phyloP scores from a whole-genome alignment of 495 filamentous ascomycete genomes.

The Aspergillus bridgeri region DNA sequence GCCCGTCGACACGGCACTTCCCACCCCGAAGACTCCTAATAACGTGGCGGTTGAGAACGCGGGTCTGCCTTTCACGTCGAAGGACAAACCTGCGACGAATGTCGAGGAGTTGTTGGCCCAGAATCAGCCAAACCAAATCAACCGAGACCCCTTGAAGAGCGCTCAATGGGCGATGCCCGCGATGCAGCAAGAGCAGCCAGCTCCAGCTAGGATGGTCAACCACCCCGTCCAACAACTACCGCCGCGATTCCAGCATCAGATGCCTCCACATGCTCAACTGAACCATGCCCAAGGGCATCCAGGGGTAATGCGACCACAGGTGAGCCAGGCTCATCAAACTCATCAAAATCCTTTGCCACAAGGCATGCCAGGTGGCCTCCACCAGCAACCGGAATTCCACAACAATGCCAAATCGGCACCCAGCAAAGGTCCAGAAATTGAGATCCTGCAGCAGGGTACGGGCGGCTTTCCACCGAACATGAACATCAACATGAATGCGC shows the following conservation, averaged over 20 bases:
- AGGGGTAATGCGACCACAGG: not conserved
- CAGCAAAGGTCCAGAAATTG: not conserved
- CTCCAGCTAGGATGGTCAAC: not conserved
- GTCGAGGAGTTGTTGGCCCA: not conserved
- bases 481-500: not conserved
- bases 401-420: not conserved
- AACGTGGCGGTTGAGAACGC: constrained; percentile 21
- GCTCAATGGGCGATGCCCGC: constrained; percentile 2
- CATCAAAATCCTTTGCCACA: not conserved
- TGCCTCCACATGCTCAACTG: not conserved
- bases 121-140: constrained; percentile 3
- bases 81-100: constrained; percentile 1
- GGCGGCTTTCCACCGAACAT: constrained; percentile 2
- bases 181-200: constrained; percentile 1
- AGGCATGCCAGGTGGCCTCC: constrained; percentile 2
- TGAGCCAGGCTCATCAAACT: not conserved
- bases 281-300: constrained; percentile 3
- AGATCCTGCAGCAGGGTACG: not conserved
- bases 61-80: constrained; percentile 3
- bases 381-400: not conserved
- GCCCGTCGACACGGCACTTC: constrained; percentile 14
- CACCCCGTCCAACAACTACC: constrained; percentile 7
- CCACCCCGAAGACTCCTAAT: constrained; percentile 9
- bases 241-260: constrained; percentile 11
- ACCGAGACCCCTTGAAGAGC: not conserved